phyloP scores from a whole-genome alignment of 768 basidiomycete species.

The Serendipita sp. region DNA sequence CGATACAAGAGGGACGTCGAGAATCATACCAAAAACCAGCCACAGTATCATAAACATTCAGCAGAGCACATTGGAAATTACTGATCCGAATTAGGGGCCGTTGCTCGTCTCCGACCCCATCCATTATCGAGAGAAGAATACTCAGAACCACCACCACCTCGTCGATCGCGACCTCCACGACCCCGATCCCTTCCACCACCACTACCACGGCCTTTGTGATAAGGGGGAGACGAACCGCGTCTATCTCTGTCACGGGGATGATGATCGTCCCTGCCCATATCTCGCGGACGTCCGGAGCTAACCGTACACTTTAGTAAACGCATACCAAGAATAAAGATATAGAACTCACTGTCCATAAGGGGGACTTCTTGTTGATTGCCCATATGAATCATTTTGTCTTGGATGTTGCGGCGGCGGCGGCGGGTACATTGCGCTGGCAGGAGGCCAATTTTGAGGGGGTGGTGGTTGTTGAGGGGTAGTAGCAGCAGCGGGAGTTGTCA shows the following conservation, averaged over 20 bases:
- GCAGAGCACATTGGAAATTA: background rate
- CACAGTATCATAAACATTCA: background rate
- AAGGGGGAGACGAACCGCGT: conserved; percentile 17
- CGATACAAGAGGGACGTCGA: background rate
- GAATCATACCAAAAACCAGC: background rate
- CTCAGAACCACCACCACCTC: background rate
- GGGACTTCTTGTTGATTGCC: conserved; percentile 9
- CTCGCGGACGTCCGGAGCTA: background rate
- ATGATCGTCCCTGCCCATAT: background rate
- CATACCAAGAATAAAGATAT: background rate
- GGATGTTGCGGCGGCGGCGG: conserved; percentile 13
- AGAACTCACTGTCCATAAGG: background rate
- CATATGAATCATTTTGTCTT: conserved; percentile 15
- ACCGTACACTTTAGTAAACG: background rate
- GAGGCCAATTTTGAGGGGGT: conserved; percentile 10
- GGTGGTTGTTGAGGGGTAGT: conserved; percentile 15
- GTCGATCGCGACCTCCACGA: conserved; percentile 18
- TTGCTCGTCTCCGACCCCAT: background rate
- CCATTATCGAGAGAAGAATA: background rate
- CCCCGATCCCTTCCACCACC: conserved; percentile 16
- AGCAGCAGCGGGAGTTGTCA: conserved; percentile 11
- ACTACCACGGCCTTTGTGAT: conserved; percentile 13
- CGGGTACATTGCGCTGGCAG: conserved; percentile 9
- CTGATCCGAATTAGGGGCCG: background rate
- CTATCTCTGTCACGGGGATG: background rate